Conservation (phyloP, 2,329 filamentous ascomycete species). For the Calonectria pauciramosa region DNA sequence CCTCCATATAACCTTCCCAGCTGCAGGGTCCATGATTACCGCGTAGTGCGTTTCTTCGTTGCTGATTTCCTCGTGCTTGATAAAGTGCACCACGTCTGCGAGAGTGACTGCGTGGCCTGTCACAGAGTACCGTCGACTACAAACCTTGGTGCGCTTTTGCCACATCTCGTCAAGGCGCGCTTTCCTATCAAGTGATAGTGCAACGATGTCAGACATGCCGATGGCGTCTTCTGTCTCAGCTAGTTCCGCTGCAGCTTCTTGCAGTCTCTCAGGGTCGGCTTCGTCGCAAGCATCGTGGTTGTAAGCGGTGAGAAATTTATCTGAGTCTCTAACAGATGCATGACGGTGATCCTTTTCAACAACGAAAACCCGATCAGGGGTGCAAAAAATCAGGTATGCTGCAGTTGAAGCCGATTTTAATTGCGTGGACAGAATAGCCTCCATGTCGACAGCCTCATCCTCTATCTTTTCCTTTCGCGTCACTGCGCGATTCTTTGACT, state of each 20-base stretch:
- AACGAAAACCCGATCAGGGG: conserved; percentile 37
- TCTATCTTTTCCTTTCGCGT: not conserved
- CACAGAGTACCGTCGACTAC: not conserved
- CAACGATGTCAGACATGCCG: conserved; percentile 44
- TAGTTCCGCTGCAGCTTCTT: conserved; percentile 17
- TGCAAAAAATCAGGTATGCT: conserved; percentile 49
- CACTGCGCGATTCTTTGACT: not conserved
- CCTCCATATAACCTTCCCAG: conserved; percentile 58
- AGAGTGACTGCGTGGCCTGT: conserved; percentile 23
- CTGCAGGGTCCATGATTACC: conserved; percentile 61
- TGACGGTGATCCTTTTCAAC: conserved; percentile 46
- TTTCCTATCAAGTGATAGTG: conserved; percentile 42
- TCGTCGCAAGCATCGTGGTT: conserved; percentile 48
- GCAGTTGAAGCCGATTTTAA: conserved; percentile 42
- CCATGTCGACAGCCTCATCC: conserved; percentile 11
- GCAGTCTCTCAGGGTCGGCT: conserved; percentile 27
- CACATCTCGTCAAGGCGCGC: conserved; percentile 37
- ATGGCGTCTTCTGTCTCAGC: not conserved
- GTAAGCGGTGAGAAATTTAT: conserved; percentile 43
- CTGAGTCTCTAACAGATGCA: conserved; percentile 35
- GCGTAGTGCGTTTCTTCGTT: conserved; percentile 51
- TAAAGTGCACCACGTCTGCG: conserved; percentile 42
- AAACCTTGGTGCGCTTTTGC: conserved; percentile 11
- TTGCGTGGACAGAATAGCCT: conserved; percentile 31
- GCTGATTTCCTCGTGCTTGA: conserved; percentile 43